phyloP scores from a whole-genome alignment of 495 filamentous ascomycete genomes.

The Lasiosphaeria ovina region DNA sequence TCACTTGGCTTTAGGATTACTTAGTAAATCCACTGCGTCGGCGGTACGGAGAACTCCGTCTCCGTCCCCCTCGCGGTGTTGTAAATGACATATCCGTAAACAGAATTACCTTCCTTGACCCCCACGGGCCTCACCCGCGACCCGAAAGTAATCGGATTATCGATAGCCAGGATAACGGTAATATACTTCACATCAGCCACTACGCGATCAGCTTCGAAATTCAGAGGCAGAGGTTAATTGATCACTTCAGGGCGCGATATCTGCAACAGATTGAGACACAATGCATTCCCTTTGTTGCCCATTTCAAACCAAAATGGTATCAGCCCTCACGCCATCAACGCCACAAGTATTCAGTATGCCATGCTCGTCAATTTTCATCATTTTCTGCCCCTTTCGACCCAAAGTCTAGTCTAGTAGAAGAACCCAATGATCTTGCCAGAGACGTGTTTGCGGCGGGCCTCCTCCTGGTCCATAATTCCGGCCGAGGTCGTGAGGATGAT shows the following conservation, averaged over 20 bases:
- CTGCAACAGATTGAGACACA: slow-evolving; percentile 13
- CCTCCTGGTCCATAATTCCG: slow-evolving; percentile 99
- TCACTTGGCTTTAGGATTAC: too few species aligned
- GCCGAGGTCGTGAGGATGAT: slow-evolving; percentile 98
- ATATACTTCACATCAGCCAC: too few species aligned
- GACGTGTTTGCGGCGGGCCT: slow-evolving; percentile 96
- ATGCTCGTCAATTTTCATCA: slow-evolving; percentile 12
- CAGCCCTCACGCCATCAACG: slow-evolving; percentile 16
- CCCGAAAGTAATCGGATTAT: too few species aligned
- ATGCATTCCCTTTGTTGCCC: slow-evolving; percentile 19
- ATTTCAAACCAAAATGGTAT: slow-evolving; percentile 18
- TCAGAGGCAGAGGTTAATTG: neutral
- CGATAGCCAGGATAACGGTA: too few species aligned
- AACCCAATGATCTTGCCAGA: slow-evolving; percentile 95
- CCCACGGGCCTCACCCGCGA: too few species aligned
- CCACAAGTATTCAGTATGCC: slow-evolving; percentile 1
- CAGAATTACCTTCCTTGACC: too few species aligned
- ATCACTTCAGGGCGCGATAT: slow-evolving; percentile 15
- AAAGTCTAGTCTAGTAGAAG: slow-evolving; percentile 71
- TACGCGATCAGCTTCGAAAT: neutral
- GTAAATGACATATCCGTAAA: too few species aligned
- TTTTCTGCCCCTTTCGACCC: neutral
- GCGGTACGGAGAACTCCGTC: too few species aligned
- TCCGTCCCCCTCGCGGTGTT: too few species aligned
- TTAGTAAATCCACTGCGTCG: too few species aligned